Evolutionary conservation across 805 yeast species (phyloP), one percentile per base, ranked within the genome.

Genomic region (Myxozyma melibiosi): DNA sequence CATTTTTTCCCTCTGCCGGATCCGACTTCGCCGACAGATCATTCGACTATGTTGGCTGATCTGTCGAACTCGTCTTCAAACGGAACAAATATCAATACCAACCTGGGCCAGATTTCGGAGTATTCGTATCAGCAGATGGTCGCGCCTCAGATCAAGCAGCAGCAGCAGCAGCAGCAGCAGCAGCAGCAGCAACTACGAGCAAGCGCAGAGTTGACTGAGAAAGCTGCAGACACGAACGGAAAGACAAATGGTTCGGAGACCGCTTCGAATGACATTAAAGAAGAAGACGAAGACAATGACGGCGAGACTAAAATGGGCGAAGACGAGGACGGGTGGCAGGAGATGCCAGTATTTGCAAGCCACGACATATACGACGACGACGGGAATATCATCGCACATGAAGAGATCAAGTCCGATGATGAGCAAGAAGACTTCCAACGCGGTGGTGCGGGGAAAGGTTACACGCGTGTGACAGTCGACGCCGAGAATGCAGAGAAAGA

Each of bases 401-500:
- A 58, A 22, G 57, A 61, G 18, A 53, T 58, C 28, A 57, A 50
- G 14, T 67, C 63, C 8, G 66, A 63, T 22, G 62, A 58, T 27
- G 67, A 64, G 18, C 65, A 50, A 8, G 66, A 62, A 13, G 61
- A 65, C 9, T 57, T 56, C 28, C 58, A 70, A 3, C 70, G 74
- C 20, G 75, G 78, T 28, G 76, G 74, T 14, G 82, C 83, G 1
- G 80, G 80, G 39, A 81, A 77, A 25, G 92, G 96, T 0, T 94
- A 94, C 70, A 94, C 98, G 0, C 85, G 95, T 66, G 86, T 94
- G 7, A 89, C 90, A 28, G 87, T 84, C 1, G 94, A 88, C 65
- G 90, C 85, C 62, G 97, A 94, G 68, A 89, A 90, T 6, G 85
- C 85, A 20, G 83, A 84, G 62, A 87, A 86, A 60, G 74, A 78